Percentiles rank a stretch among this genome's conserved stretches.
Evolutionary conservation across 2,329 filamentous ascomycete genomes (phyloP).

Genomic region (Zasmidium citrigriseum): DNA sequence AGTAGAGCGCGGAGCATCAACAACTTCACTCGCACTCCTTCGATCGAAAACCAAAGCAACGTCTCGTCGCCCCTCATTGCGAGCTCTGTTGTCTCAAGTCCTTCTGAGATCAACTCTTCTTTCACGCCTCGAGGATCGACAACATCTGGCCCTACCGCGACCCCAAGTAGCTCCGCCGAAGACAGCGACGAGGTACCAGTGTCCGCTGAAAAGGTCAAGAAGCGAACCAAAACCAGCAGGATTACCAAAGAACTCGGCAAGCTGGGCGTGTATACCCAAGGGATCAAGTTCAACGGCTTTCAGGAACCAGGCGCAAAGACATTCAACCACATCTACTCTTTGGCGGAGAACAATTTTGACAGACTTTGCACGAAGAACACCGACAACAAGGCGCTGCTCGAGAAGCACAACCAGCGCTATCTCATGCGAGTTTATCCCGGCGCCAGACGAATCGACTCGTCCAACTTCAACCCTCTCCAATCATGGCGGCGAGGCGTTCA

Average conservation of each 20-base stretch:
- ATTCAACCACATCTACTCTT: slow-evolving; percentile 94
- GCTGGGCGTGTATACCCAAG: slow-evolving; percentile 76
- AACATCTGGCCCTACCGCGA: slow-evolving; percentile 57
- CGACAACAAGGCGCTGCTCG: slow-evolving; percentile 74
- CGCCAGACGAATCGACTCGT: slow-evolving; percentile 76
- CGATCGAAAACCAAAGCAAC: slow-evolving; percentile 59
- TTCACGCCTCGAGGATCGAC: slow-evolving; percentile 55
- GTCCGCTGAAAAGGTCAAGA: slow-evolving; percentile 60
- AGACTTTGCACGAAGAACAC: slow-evolving; percentile 74
- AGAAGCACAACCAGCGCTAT: slow-evolving; percentile 87
- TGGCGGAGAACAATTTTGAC: slow-evolving; percentile 86
- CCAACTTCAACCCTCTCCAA: slow-evolving; percentile 90
- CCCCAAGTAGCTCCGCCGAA: slow-evolving; percentile 66
- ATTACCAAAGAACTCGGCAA: slow-evolving; percentile 81
- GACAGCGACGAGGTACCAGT: slow-evolving; percentile 70
- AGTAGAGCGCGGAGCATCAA: slow-evolving; percentile 68
- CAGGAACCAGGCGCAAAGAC: slow-evolving; percentile 74
- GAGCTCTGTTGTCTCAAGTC: slow-evolving; percentile 54
- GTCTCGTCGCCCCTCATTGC: slow-evolving; percentile 51
- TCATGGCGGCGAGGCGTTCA: slow-evolving; percentile 96
- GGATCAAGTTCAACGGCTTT: slow-evolving; percentile 82
- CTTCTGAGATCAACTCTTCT: slow-evolving; percentile 48
- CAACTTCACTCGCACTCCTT: slow-evolving; percentile 66
- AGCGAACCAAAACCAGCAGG: slow-evolving; percentile 72
- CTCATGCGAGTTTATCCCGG: slow-evolving; percentile 94